Percentiles rank a stretch among this genome's conserved stretches.
Evolutionary conservation across 768 basidiomycete species (phyloP).

Genomic region (Serendipita sp.): DNA sequence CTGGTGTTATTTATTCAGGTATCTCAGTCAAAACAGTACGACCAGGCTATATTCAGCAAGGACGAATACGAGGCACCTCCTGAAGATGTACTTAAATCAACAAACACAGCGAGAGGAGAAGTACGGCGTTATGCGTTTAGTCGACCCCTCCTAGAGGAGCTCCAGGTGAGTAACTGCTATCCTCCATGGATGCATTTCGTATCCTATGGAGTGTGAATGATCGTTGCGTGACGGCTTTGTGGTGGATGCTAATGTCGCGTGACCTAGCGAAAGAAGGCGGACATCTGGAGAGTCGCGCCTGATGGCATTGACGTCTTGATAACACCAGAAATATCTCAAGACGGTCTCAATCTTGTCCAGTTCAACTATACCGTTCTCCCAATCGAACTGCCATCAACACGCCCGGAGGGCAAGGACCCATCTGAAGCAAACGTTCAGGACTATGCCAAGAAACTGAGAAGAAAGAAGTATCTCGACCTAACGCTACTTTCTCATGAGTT

Average conservation of each 20-base stretch:
- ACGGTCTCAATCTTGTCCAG: not conserved
- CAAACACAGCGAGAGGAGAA: not conserved
- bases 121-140: not conserved
- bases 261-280: not conserved
- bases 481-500: constrained; percentile 1
- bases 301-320: not conserved
- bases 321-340: not conserved
- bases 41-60: no score
- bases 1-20: no score
- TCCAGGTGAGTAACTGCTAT: not conserved
- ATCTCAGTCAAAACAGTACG: no score
- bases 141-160: not conserved
- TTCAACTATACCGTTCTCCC: not conserved
- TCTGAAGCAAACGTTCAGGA: not conserved
- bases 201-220: not conserved
- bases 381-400: not conserved
- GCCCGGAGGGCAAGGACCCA: not conserved
- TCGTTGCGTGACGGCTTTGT: not conserved
- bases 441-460: not conserved
- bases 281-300: not conserved
- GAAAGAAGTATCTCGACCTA: not conserved
- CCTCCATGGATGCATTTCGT: not conserved
- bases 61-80: no score
- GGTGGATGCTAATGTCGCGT: not conserved
- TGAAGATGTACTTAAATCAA: no score